Evolutionary conservation across 2,329 filamentous ascomycete species (phyloP), one percentile per base, ranked within the genome.

Genomic region (Epichloe baconii): DNA sequence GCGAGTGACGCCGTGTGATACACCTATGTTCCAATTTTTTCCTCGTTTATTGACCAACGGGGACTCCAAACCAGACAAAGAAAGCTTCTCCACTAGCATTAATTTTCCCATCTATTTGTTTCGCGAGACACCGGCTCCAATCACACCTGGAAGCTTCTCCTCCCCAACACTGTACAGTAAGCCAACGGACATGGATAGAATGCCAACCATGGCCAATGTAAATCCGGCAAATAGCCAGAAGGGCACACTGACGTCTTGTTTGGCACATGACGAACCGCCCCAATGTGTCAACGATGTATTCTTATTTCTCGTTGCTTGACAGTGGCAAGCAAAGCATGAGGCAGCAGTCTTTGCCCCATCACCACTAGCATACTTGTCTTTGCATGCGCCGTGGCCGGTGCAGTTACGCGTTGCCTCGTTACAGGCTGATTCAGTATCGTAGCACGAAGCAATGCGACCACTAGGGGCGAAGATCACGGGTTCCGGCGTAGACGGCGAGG

Each of bases 71-170:
- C 49, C 53, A 42, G 53, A 50, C 43, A 52, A 50, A 45, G 53
- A 43, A 50, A 52, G 41, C 51, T 23, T 47, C 51, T 36, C 40
- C n/a, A 21, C n/a, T 21, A 2, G 14, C 17, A 17, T 3, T 44
- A 6, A 23, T 41, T 7, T 19, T 6, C 19, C 46, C 21, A 12
- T 6, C 49, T 62, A 79, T 68, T 83, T 88, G 36, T 82, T 76
- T 53, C 82, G 79, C 57, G 85, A 86, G 38, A 98, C 91, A 56
- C 93, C 93, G 46, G 93, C 93, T n/a, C 89, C 88, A 66, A 98
- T 90, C 8, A 98, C 91, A 59, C 89, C 89, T 0, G 93, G 93
- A 56, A 97, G 74, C 69, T 89, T 85, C 72, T 95, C 83, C 65
- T 86, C 80, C 36, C 91, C 93, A 61, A 97, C 86, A 55, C 74